Evolutionary conservation across 2,329 filamentous ascomycete species (phyloP).

Genomic region (Phaeophleospora eucalypticola): DNA sequence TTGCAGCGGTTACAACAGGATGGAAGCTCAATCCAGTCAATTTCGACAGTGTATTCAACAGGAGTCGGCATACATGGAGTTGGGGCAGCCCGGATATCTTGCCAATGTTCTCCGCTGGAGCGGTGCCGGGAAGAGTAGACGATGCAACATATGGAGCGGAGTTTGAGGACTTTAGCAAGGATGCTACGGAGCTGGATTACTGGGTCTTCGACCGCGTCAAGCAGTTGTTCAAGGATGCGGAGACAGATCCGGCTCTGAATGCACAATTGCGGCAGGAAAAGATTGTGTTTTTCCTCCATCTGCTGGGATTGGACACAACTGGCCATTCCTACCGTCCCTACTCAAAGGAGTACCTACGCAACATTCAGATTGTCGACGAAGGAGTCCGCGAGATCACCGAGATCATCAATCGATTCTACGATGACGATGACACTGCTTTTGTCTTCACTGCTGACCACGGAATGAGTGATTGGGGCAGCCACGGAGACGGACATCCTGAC

Average conservation of each 20-base stretch:
- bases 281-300: slow-evolving; percentile 88
- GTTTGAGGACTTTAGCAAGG: slow-evolving; percentile 81
- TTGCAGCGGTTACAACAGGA: slow-evolving; percentile 92
- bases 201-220: slow-evolving; percentile 98
- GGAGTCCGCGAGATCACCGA: slow-evolving; percentile 81
- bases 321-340: slow-evolving; percentile 86
- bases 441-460: slow-evolving; percentile 97
- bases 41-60: slow-evolving; percentile 98
- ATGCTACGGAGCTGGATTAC: slow-evolving; percentile 75
- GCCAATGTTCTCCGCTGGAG: slow-evolving; percentile 95
- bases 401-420: slow-evolving; percentile 81
- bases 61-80: slow-evolving; percentile 94
- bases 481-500: slow-evolving; percentile 94
- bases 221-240: slow-evolving; percentile 75
- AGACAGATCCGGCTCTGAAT: slow-evolving; percentile 70
- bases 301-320: slow-evolving; percentile 85
- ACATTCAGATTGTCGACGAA: slow-evolving; percentile 89
- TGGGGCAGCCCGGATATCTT: slow-evolving; percentile 98
- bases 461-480: slow-evolving; percentile 99
- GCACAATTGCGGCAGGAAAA: slow-evolving; percentile 74
- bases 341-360: slow-evolving; percentile 89
- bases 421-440: slow-evolving; percentile 78
- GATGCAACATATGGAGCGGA: slow-evolving; percentile 80
- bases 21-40: slow-evolving; percentile 99
- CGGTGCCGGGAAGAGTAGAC: slow-evolving; percentile 79